phyloP scores from a whole-genome alignment of 2,329 filamentous ascomycete genomes.

The Helminthosporium solani region DNA sequence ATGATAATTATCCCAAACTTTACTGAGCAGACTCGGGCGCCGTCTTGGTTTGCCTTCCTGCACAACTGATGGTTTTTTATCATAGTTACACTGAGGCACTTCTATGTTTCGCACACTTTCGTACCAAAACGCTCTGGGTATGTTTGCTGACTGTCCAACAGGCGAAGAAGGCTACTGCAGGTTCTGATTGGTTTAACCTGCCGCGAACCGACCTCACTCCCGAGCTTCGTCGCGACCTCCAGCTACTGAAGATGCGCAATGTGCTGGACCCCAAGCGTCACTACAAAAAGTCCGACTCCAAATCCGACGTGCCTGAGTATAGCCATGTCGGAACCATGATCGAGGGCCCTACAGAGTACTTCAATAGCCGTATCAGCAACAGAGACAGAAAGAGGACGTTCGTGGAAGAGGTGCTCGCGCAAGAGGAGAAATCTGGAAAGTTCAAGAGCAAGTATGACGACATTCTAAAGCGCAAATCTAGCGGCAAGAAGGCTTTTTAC shows the following conservation, averaged over 20 bases:
- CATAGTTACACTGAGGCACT: constrained; percentile 75
- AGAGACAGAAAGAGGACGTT: constrained; percentile 87
- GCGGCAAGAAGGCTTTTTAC: constrained; percentile 88
- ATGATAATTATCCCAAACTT: constrained; percentile 74
- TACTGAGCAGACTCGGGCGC: constrained; percentile 71
- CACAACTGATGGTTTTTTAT: constrained; percentile 65
- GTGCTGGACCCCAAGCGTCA: constrained; percentile 86
- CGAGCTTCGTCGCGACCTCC: constrained; percentile 83
- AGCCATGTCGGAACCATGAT: constrained; percentile 88
- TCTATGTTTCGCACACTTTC: constrained; percentile 4
- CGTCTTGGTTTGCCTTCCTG: constrained; percentile 78
- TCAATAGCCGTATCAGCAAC: constrained; percentile 75
- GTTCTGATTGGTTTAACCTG: constrained; percentile 82
- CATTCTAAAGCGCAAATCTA: constrained; percentile 78
- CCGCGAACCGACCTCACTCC: constrained; percentile 81
- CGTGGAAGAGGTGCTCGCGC: constrained; percentile 76
- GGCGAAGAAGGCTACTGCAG: constrained; percentile 67
- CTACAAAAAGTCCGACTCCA: constrained; percentile 82
- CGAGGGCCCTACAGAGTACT: constrained; percentile 85
- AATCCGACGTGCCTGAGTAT: constrained; percentile 72
- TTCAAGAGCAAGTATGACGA: constrained; percentile 87
- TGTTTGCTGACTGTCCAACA: constrained; percentile 35
- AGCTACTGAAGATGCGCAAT: constrained; percentile 84
- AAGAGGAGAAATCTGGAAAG: constrained; percentile 64
- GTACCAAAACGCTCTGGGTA: constrained; percentile 9